Base-by-base conservation (phyloP, 1,139 yeast species). In the Nakaseomyces sp. region DNA sequence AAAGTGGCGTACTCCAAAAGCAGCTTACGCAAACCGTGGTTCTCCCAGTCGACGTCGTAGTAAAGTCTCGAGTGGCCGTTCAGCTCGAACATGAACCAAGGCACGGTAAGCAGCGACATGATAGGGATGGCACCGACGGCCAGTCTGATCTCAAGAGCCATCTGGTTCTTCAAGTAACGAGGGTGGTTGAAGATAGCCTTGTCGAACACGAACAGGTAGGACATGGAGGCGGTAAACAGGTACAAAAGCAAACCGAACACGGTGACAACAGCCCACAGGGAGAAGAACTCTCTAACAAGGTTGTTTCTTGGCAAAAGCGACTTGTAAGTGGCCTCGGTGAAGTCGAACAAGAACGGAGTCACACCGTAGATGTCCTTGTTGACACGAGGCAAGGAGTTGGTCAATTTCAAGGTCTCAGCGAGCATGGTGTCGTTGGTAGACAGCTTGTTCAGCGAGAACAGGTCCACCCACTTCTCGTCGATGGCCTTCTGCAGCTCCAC, bases 171-270 rank as follows among this genome's bases (percentile, higher is more conserved):
- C 67, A 91, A 75, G 66, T 86, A 91, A 63, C 95, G 77, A 47
- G 98, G 98, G 63, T 91, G 98, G 67, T 91, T 85, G 73, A 91
- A 87, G 47, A 88, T 85, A 47, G 80, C 79, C 58, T 79, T 81
- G 67, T 91, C 97, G 63, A 86, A 91, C 25, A 91, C 80, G 55
- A 81, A 78, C 40, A 72, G 53, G 63, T 85, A 91, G 12, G 95
- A 81, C 28, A 84, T 57, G 13, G 79, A 70, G 8, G 97, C 97
- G 43, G 80, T 83, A n/a, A 66, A 51, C 43, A 88, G 70, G 66
- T 91, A 91, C 43, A 89, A 68, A 13, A 80, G 43, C 83, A 91
- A 80, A 35, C 97, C 98, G 60, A 89, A 89, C 10, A 89, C 48
- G 35, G 88, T 77, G 52, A 89, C 83, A 39, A 88, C 65, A n/a